Evolutionary conservation across 331 rosid species (phyloP).

Genomic region (Phaseolus coccineus): DNA sequence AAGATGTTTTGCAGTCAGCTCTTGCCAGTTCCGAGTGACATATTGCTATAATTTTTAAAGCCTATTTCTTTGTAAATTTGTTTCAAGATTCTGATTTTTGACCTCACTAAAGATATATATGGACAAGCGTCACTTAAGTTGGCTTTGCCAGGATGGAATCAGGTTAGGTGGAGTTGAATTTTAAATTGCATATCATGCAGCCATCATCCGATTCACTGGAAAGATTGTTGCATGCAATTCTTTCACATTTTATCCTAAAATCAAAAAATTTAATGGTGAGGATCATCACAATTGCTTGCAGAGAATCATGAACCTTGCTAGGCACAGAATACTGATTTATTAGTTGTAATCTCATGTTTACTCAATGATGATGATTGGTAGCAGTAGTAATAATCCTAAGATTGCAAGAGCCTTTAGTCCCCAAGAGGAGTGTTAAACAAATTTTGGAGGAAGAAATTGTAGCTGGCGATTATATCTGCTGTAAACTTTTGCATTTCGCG

Average conservation of each 20-base stretch:
- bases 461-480: too few relatives aligned
- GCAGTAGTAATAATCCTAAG: not conserved
- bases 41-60: not conserved
- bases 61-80: not conserved
- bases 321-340: slow-evolving; percentile 12
- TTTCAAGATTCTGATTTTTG: slow-evolving; percentile 5
- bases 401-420: not conserved
- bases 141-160: slow-evolving; percentile 1
- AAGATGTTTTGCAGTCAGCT: slow-evolving; percentile 90
- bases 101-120: not conserved
- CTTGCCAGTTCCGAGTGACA: slow-evolving; percentile 62
- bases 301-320: not conserved
- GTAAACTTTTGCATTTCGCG: too few relatives aligned
- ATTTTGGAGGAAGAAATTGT: not conserved
- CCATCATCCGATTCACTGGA: not conserved
- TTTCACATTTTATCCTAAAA: slow-evolving; percentile 18
- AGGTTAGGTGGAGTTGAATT: not conserved
- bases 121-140: not conserved
- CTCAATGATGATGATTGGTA: not conserved
- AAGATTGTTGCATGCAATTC: not conserved
- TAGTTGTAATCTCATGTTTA: not conserved
- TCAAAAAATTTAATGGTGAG: not conserved
- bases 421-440: not conserved
- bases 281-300: not conserved
- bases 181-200: not conserved